phyloP scores from a whole-genome alignment of 768 basidiomycete genomes.

The Psilocybe subaeruginosa region DNA sequence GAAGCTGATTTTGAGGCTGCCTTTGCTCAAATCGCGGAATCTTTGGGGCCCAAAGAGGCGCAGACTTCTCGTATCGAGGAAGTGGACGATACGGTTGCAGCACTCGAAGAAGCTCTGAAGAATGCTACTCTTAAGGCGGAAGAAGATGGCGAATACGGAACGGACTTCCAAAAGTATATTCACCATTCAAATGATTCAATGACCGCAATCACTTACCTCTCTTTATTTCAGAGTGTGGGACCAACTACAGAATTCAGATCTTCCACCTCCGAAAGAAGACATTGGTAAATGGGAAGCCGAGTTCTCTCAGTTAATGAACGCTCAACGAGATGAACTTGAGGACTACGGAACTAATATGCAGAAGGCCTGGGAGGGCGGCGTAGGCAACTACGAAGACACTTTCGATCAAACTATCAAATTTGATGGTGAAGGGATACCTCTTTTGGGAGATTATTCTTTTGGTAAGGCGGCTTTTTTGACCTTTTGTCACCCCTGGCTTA shows the following conservation, averaged over 20 bases:
- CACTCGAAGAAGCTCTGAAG: constrained; percentile 42
- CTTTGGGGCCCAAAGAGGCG: constrained; percentile 43
- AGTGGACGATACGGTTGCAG: constrained; percentile 43
- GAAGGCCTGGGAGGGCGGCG: constrained; percentile 62
- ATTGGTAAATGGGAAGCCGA: constrained; percentile 83
- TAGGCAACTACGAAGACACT: constrained; percentile 44
- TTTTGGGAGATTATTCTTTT: constrained; percentile 73
- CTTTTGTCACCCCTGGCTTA: neutral
- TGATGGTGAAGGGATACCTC: constrained; percentile 76
- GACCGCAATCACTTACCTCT: neutral
- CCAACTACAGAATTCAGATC: constrained; percentile 57
- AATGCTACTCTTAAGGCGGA: constrained; percentile 34
- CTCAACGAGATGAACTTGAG: constrained; percentile 66
- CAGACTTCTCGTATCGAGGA: constrained; percentile 57
- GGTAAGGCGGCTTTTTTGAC: constrained; percentile 50
- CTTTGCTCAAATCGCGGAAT: constrained; percentile 68
- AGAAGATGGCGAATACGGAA: constrained; percentile 25
- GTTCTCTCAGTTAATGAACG: constrained; percentile 76
- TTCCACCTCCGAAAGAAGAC: constrained; percentile 62
- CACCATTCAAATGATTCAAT: neutral
- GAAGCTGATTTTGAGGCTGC: constrained; percentile 88
- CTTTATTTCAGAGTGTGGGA: constrained; percentile 57
- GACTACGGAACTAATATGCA: constrained; percentile 69
- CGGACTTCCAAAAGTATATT: constrained; percentile 60
- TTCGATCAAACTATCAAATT: constrained; percentile 46